phyloP scores from a whole-genome alignment of 2,329 filamentous ascomycete genomes.

The Esteya vermicola region DNA sequence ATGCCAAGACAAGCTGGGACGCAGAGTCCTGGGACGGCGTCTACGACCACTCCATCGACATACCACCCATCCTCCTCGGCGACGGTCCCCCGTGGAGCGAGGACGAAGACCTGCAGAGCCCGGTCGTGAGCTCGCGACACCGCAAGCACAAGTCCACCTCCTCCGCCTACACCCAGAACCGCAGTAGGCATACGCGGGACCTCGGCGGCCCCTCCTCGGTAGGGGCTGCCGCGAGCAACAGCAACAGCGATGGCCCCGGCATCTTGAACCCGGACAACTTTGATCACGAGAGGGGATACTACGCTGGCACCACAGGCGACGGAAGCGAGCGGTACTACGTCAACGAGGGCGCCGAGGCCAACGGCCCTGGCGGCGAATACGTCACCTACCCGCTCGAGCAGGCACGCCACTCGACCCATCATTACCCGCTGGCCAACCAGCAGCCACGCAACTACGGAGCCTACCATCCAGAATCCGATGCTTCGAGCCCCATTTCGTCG shows the following conservation, averaged over 20 bases:
- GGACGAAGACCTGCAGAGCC: constrained; percentile 87
- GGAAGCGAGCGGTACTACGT: constrained; percentile 64
- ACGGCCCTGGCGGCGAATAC: constrained; percentile 66
- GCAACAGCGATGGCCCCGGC: constrained; percentile 20
- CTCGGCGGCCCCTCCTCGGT: too few relatives aligned
- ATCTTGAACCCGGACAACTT: constrained; percentile 34
- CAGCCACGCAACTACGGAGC: constrained; percentile 29
- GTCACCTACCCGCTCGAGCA: constrained; percentile 62
- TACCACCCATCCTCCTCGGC: constrained; percentile 70
- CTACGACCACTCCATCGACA: constrained; percentile 50
- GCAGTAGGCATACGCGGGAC: constrained; percentile 28
- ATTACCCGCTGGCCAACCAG: constrained; percentile 30
- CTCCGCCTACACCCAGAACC: constrained; percentile 30
- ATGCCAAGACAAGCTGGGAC: constrained; percentile 49
- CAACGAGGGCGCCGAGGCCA: constrained; percentile 56
- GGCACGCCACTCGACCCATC: constrained; percentile 39
- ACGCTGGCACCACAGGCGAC: constrained; percentile 52
- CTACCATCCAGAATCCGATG: constrained; percentile 41
- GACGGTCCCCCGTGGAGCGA: constrained; percentile 90
- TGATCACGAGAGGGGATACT: constrained; percentile 50
- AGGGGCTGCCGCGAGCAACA: constrained; percentile 1
- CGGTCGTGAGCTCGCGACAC: constrained; percentile 72
- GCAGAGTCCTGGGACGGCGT: constrained; percentile 33
- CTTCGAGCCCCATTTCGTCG: constrained; percentile 43
- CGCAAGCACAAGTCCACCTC: constrained; percentile 69